Conservation (phyloP, 139 green algal genomes). For the Chlamydomonas sp. region DNA sequence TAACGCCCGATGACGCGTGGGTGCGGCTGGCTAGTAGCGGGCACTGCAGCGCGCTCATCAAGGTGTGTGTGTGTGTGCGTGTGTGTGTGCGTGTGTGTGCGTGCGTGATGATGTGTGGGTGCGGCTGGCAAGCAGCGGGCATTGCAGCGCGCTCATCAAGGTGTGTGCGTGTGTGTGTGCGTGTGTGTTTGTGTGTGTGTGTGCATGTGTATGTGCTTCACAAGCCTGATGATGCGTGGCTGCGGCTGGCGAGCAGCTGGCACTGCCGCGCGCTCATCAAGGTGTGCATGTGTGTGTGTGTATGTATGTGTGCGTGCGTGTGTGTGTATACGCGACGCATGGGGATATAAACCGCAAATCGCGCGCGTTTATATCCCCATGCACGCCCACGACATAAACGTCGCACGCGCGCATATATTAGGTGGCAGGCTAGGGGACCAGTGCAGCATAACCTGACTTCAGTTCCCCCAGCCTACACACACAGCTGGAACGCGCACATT, state of each 20-base stretch:
- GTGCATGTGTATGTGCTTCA: no score
- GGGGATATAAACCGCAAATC: no score
- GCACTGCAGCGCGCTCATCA: conserved; percentile 12
- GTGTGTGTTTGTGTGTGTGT: no score
- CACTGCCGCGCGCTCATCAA: conserved; percentile 13
- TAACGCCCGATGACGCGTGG: conserved; percentile 1
- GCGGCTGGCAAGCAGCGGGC: no score
- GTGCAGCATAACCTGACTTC: no score
- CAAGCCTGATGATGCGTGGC: conserved; percentile 3
- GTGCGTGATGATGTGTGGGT: background rate
- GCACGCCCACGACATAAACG: no score
- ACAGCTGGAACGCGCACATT: no score
- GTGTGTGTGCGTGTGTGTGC: background rate
- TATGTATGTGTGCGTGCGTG: background rate
- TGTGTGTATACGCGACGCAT: background rate
- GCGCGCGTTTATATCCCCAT: no score
- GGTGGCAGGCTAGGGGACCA: no score
- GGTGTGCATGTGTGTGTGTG: background rate
- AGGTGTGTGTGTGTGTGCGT: background rate
- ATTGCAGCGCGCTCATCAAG: conserved; percentile 11
- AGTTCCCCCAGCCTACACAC: no score
- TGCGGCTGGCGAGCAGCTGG: background rate
- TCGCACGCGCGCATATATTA: no score
- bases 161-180: no score
- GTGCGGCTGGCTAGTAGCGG: background rate